Conservation (phyloP, 805 yeast species). For the Komagataella kurtzmanii region DNA sequence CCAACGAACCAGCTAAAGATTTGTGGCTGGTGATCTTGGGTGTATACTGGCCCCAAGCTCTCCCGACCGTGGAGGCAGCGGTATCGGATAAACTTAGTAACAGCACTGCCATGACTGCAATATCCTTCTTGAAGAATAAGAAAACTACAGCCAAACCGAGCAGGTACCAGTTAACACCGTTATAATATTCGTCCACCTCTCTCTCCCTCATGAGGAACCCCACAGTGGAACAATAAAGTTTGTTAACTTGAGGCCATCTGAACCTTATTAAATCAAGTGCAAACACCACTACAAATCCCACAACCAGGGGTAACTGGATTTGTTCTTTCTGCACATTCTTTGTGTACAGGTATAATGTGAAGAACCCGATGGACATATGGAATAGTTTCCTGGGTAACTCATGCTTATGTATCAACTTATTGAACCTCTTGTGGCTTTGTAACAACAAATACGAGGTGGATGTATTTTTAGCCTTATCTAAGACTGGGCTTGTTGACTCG, state of each 20-base stretch:
- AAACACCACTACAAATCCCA: constrained; percentile 43
- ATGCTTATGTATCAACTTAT: constrained; percentile 35
- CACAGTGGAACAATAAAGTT: constrained; percentile 46
- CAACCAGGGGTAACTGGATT: constrained; percentile 45
- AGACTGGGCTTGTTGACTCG: background rate
- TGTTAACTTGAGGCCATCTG: constrained; percentile 45
- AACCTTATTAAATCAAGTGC: constrained; percentile 59
- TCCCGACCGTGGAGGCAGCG: constrained; percentile 89
- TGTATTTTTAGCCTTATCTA: background rate
- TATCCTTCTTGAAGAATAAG: constrained; percentile 62
- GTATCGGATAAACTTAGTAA: constrained; percentile 95
- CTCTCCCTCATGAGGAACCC: constrained; percentile 80
- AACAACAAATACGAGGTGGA: constrained; percentile 1
- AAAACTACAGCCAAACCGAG: constrained; percentile 70
- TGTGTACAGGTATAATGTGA: constrained; percentile 64
- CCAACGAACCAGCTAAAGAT: constrained; percentile 81
- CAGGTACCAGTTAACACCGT: constrained; percentile 84
- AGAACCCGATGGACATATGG: constrained; percentile 80
- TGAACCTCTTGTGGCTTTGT: constrained; percentile 16
- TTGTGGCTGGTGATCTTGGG: constrained; percentile 65
- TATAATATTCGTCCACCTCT: constrained; percentile 51
- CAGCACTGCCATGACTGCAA: constrained; percentile 61
- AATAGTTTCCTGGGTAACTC: constrained; percentile 82
- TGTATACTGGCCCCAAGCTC: constrained; percentile 73
- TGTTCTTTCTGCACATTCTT: constrained; percentile 39